Percentiles rank a stretch among this genome's conserved stretches.
Conservation (phyloP, 2,329 filamentous ascomycete species). For the Neobulgaria alba region DNA sequence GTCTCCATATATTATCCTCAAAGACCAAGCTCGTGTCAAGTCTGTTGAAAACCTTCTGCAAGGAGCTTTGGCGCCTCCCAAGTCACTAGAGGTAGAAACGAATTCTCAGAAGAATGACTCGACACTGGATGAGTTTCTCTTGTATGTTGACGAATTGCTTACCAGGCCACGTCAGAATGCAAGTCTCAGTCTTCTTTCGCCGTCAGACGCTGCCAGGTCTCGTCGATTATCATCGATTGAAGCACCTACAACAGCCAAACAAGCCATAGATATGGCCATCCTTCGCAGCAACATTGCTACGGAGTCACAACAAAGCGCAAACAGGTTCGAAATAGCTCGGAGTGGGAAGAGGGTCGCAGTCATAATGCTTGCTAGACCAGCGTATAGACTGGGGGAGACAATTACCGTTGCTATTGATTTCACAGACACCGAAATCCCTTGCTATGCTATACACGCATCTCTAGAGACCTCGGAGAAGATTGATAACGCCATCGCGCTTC, state of each 20-base stretch:
- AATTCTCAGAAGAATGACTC: constrained; percentile 27
- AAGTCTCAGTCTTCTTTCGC: constrained; percentile 58
- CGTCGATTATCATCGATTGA: constrained; percentile 48
- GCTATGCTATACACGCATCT: constrained; percentile 75
- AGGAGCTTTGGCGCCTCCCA: constrained; percentile 6
- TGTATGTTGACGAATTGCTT: constrained; percentile 70
- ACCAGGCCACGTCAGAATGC: constrained; percentile 46
- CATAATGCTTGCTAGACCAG: constrained; percentile 77
- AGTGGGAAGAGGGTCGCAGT: constrained; percentile 88
- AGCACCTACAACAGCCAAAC: constrained; percentile 58
- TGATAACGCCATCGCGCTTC: constrained; percentile 68
- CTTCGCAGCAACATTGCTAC: constrained; percentile 66
- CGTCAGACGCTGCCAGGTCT: constrained; percentile 49
- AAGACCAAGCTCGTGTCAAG: constrained; percentile 57
- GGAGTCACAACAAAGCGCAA: constrained; percentile 69
- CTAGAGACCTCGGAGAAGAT: constrained; percentile 84
- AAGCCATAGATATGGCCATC: constrained; percentile 86
- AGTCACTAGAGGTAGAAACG: constrained; percentile 11
- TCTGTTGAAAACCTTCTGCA: constrained; percentile 17
- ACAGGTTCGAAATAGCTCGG: constrained; percentile 89
- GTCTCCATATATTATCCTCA: constrained; percentile 83
- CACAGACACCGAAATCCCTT: constrained; percentile 64
- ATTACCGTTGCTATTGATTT: constrained; percentile 83
- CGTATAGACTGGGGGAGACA: constrained; percentile 82
- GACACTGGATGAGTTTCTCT: constrained; percentile 57